Base-by-base conservation (phyloP, 306 rosid genomes). In the Ormosia emarginata region DNA sequence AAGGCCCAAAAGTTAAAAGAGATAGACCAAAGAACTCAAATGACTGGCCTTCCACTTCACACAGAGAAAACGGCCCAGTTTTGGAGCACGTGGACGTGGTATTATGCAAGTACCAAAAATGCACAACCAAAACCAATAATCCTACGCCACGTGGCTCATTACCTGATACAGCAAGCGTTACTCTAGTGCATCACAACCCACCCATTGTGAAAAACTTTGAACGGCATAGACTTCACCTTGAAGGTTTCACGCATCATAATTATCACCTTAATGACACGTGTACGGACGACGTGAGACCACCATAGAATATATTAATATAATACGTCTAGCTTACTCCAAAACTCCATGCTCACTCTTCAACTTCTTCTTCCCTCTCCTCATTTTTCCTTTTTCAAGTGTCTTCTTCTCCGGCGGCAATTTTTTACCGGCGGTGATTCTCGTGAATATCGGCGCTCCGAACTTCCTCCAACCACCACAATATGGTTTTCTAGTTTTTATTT, bases 371-470 rank as follows among this genome's bases (percentile, higher is more conserved):
- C 10, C 43, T 8, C 70, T 34, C 41, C 6, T 37, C 41, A 4
- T 24, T 24, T 24, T 24, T 24, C 24, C 24, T 24, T 24, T 24
- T 24, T 71, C 5, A 2, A 29, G 33, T 37, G 64, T 62, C 24
- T 74, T 74, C 83, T 59, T n/a, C 67, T 30, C 34, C 59, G 5
- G 80, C 81, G 85, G 90, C 33, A 50, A 82, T 59, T 47, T n/a
- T 5, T 9, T 55, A 6, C 84, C 78, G 89, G 68, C 77, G 79
- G 43, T 14, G 46, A 66, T 64, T 85, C 94, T 78, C 80, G 82
- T 50, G 53, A 61, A 5, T 8, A 10, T n/a, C 59, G 75, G 44
- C 14, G 15, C 65, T 63, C 11, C 10, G 1, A 32, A 17, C 15
- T 83, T 76, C 13, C 61, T 10, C 62, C 78, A 37, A 41, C 62